Percentiles rank a stretch among this genome's conserved stretches.
These are phyloP conservation scores for Teratosphaeria viscida DNA, from an alignment of 2,329 filamentous ascomycete genomes.

Conservation along the genomic window DNA sequence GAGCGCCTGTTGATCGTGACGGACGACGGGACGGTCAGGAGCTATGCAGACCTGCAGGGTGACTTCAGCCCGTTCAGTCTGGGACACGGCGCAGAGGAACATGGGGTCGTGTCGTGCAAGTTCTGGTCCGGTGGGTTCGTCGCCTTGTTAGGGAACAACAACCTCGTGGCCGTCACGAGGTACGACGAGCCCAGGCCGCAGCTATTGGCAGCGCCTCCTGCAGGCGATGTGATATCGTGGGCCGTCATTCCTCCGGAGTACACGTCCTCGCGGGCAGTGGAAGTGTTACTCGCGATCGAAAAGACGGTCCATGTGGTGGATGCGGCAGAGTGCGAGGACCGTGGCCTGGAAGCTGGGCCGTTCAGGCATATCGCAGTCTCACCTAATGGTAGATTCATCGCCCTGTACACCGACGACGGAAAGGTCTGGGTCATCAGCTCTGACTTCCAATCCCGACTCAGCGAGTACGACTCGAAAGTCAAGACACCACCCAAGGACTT, in stretches of 20 bases:
- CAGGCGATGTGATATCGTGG: slow-evolving; percentile 78
- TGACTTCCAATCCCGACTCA: slow-evolving; percentile 85
- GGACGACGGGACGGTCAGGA: slow-evolving; percentile 79
- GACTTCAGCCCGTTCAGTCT: slow-evolving; percentile 93
- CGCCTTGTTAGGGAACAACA: slow-evolving; percentile 79
- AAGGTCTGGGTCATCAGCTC: slow-evolving; percentile 88
- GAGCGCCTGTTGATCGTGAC: slow-evolving; percentile 84
- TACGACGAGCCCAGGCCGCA: slow-evolving; percentile 88
- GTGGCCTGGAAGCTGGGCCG: slow-evolving; percentile 80
- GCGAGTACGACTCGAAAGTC: slow-evolving; percentile 82
- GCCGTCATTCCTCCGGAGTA: slow-evolving; percentile 76
- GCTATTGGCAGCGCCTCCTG: slow-evolving; percentile 63
- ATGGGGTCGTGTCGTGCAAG: slow-evolving; percentile 75
- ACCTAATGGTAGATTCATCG: slow-evolving; percentile 78
- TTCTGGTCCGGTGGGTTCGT: slow-evolving; percentile 94
- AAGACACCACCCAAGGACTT: slow-evolving; percentile 78
- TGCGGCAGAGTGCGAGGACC: slow-evolving; percentile 80
- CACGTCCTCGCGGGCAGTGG: slow-evolving; percentile 84
- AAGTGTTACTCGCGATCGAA: slow-evolving; percentile 76
- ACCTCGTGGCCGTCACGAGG: slow-evolving; percentile 72
- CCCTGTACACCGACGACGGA: slow-evolving; percentile 75
- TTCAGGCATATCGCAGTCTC: slow-evolving; percentile 87
- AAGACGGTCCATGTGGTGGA: slow-evolving; percentile 81
- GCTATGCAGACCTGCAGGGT: slow-evolving; percentile 82
- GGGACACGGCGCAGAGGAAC: slow-evolving; percentile 77